Base-by-base conservation (phyloP, 495 filamentous ascomycete species). In the Pyronema domesticum region DNA sequence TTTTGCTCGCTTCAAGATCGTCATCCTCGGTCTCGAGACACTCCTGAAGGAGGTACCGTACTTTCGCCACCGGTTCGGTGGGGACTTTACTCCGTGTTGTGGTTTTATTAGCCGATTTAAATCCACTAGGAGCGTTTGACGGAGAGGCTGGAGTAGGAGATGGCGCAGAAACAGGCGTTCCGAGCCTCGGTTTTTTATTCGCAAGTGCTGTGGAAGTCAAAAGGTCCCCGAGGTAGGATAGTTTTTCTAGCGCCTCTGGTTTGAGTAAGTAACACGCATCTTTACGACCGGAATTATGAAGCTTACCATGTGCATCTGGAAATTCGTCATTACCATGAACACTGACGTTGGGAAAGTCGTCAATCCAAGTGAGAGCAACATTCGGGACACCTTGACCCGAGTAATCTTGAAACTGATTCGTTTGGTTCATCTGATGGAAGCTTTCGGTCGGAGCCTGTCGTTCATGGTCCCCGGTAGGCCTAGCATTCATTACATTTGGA, bases 1-100 rank as follows among this genome's bases (percentile, higher is more conserved):
- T 51, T 48, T 60, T 53, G 39, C 61, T 54, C n/a, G 63, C 59
- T 54, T 64, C 61, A 33, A 60, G 61, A 23, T 61, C 63, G 51
- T 64, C 62, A 19, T 64, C 61, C 10, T 60, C 60, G 43, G 53
- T 57, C 15, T 57, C 59, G 15, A 64, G 55, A 19, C 57, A 58
- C 40, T 64, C 61, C 30, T 55, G 51, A 35, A 64, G 52, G 17
- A 60, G 60, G 34, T 60, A 55, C 37, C 55, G 63, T 37, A 64
- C 49, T 36, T 46, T 64, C 37, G 63, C 57, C 18, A 46, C 23
- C 11, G 61, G 61, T 8, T 64, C 61, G n/a, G 56, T 60, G 11
- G 61, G 61, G 11, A 64, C 43, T 46, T 64, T 64, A 17, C 36
- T 40, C 35, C 35, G 48, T 34, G 17, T 33, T 18, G 35, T 18